Percentiles rank a stretch among this genome's conserved stretches.
These are phyloP conservation scores for Pseudocohnilembus persalinus DNA, from an alignment of 169 alveolate genomes.

Conservation along the genomic window DNA sequence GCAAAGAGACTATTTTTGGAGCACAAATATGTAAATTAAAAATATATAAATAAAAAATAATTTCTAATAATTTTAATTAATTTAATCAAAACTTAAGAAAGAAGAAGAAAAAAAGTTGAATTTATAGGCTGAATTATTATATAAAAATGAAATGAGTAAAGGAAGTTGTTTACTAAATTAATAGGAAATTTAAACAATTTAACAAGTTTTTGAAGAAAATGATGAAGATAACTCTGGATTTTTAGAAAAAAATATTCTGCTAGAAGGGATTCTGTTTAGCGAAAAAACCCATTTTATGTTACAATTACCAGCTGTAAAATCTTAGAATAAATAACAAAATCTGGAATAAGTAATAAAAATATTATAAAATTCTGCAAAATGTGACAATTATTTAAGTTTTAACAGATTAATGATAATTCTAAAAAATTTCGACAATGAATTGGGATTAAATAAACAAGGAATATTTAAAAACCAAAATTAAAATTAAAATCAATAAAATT, in stretches of 20 bases:
- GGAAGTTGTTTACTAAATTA: background rate
- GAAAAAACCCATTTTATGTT: background rate
- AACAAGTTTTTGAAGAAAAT: background rate
- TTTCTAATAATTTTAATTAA: no score
- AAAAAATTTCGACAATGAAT: background rate
- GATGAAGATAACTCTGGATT: background rate
- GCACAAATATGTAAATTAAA: background rate
- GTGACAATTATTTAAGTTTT: no score
- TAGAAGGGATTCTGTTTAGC: background rate
- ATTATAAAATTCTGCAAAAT: no score
- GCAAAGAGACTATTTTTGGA: background rate
- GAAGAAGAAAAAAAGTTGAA: background rate
- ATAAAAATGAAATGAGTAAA: background rate
- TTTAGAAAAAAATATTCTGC: no score
- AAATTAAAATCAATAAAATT: no score
- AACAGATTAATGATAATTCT: background rate
- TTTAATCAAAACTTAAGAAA: background rate
- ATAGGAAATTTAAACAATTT: background rate
- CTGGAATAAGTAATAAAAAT: no score
- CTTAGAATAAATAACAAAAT: no score
- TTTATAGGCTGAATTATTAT: no score
- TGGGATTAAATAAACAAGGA: no score
- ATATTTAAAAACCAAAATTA: no score
- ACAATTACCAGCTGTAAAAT: background rate
- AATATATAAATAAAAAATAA: no score